These are phyloP conservation scores for Nosema muscidifuracis DNA, from an alignment of 371 early-diverging fungal species.

Conservation along the genomic window DNA sequence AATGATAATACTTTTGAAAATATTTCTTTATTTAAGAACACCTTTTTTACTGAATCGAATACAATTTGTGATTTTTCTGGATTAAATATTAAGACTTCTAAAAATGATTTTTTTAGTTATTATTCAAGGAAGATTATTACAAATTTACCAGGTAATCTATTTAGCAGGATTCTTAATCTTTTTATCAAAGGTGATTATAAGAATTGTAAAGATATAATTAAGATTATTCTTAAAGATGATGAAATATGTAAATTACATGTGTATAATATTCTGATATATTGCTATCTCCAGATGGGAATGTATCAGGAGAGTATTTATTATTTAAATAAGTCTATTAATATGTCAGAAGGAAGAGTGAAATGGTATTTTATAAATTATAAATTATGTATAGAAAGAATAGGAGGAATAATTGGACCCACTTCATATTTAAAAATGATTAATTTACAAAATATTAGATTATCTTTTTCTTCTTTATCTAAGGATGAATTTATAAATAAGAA, in stretches of 20 bases:
- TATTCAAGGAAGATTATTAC: neutral
- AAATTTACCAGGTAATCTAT: neutral
- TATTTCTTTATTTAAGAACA: no score
- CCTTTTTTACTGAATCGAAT: no score
- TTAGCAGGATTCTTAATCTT: neutral
- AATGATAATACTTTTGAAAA: no score
- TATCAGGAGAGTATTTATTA: slow-evolving; percentile 33
- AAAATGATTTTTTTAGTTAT: neutral
- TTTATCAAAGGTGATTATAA: slow-evolving; percentile 6
- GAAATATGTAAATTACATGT: slow-evolving; percentile 1
- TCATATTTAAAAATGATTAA: slow-evolving; percentile 1
- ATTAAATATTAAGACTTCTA: no score
- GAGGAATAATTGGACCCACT: neutral
- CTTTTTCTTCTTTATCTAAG: neutral
- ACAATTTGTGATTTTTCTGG: no score
- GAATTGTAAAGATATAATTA: neutral
- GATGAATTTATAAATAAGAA: neutral
- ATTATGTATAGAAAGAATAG: slow-evolving; percentile 14
- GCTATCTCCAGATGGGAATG: slow-evolving; percentile 11
- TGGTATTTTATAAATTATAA: slow-evolving; percentile 25
- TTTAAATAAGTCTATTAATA: slow-evolving; percentile 6
- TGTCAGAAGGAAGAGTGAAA: neutral
- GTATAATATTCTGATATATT: slow-evolving; percentile 27
- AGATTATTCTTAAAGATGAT: neutral
- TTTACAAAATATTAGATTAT: neutral